Evolutionary conservation across 495 filamentous ascomycete species (phyloP), one percentile per base, ranked within the genome.

Genomic region (Hyaloscypha variabilis): DNA sequence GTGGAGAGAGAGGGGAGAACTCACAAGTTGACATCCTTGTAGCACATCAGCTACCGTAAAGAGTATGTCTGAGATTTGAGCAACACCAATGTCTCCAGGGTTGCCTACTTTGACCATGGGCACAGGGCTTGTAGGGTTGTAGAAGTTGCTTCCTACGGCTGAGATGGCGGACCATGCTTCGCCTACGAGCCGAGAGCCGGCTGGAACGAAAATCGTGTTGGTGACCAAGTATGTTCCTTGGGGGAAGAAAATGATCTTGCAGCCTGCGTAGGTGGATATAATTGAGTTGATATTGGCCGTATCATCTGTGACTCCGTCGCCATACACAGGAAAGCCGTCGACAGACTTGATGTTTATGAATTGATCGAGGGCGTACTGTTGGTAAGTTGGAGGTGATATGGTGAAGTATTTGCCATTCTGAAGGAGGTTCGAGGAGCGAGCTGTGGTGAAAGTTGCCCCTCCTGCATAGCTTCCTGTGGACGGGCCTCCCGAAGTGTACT

Each of bases 241-340:
- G 3, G 87, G 87, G 67, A 91, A 86, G 70, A 81, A 90, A 1
- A 83, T 77, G 25, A 89, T 74, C 62, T 82, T 85, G 73, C 79
- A 73, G 36, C 81, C 73, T 36, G 79, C 74, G 58, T 83, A 75
- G 64, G 82, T 60, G 65, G 77, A 29, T 53, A 86, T 39, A 70
- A 87, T 79, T 6, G 76, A 68, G 65, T 88, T 86, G 50, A 90
- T 77, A 8, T 77, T 75, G 0, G 64, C 71, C 0, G 82, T 81
- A 29, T 71, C 75, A 10, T 67, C 62, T 29, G 58, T 51, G 14
- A 34, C 8, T 49, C 64, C 52, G 68, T 76, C 72, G 26, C 74
- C 72, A 5, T 42, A 28, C 11, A 74, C 72, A 19, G 29, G 36
- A n/a, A 26, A 23, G 19, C 58, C 58, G 21, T 56, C 26, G 46